Evolutionary conservation across 345 rosid species (phyloP).

Genomic region (Salix udensis): DNA sequence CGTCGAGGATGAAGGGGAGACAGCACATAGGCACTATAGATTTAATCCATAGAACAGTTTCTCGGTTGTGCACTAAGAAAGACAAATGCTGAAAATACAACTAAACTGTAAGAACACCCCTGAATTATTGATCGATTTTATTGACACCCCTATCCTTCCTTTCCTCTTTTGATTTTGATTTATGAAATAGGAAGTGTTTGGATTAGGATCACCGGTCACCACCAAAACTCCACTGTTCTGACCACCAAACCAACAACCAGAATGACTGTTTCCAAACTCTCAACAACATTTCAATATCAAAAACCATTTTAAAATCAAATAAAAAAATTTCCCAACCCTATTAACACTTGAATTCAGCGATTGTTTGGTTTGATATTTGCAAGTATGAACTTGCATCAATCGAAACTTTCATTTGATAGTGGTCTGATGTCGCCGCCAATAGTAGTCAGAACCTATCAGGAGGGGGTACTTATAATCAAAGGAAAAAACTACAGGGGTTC

Average conservation of each 20-base stretch:
- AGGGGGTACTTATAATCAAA: neutral
- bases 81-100: neutral
- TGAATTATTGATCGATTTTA: no score
- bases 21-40: neutral
- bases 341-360: neutral
- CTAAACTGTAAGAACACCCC: neutral
- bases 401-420: neutral
- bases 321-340: neutral
- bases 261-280: neutral
- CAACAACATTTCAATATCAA: neutral
- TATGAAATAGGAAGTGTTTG: neutral
- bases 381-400: neutral
- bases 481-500: no score
- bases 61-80: neutral
- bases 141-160: neutral
- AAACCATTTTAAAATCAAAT: neutral
- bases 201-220: neutral
- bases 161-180: neutral
- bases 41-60: neutral
- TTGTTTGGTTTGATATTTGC: neutral
- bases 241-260: neutral
- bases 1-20: neutral
- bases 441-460: neutral
- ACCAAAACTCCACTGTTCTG: neutral
- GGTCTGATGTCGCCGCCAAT: neutral